phyloP scores from a whole-genome alignment of 2,329 filamentous ascomycete genomes.

The Aaosphaeria pasadenensis region DNA sequence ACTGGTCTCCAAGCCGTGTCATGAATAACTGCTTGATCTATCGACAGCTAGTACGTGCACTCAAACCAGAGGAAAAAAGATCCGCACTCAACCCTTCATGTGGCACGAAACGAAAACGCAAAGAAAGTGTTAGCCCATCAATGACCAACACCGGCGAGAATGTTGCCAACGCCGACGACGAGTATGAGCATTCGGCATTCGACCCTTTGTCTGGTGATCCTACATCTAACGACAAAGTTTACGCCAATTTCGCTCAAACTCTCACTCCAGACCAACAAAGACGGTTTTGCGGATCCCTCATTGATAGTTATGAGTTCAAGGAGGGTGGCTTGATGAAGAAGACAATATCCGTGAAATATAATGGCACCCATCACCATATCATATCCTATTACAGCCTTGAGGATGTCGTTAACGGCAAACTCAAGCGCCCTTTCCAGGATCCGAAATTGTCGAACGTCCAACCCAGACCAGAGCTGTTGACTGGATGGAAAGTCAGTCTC shows the following conservation, averaged over 20 bases:
- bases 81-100: conserved; percentile 34
- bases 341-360: conserved; percentile 77
- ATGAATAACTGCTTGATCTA: conserved; percentile 84
- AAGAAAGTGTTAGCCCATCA: conserved; percentile 23
- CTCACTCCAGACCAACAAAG: conserved; percentile 51
- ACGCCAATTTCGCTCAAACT: conserved; percentile 37
- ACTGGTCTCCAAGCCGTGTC: conserved; percentile 87
- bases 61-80: conserved; percentile 37
- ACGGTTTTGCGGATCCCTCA: conserved; percentile 72
- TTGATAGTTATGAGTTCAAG: conserved; percentile 91
- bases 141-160: conserved; percentile 29
- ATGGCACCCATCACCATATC: conserved; percentile 75
- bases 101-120: conserved; percentile 36
- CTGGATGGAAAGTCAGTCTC: conserved; percentile 36
- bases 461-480: conserved; percentile 30
- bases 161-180: conserved; percentile 27
- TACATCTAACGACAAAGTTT: conserved; percentile 29
- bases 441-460: conserved; percentile 31
- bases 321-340: conserved; percentile 83
- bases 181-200: conserved; percentile 27
- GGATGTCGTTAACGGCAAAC: conserved; percentile 57
- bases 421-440: conserved; percentile 35
- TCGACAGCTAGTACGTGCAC: conserved; percentile 60
- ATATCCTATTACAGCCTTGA: conserved; percentile 86
- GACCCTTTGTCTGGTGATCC: conserved; percentile 12